Percentiles rank a stretch among this genome's conserved stretches.
Evolutionary conservation across 495 filamentous ascomycete species (phyloP).

Genomic region (Darksidea phi): DNA sequence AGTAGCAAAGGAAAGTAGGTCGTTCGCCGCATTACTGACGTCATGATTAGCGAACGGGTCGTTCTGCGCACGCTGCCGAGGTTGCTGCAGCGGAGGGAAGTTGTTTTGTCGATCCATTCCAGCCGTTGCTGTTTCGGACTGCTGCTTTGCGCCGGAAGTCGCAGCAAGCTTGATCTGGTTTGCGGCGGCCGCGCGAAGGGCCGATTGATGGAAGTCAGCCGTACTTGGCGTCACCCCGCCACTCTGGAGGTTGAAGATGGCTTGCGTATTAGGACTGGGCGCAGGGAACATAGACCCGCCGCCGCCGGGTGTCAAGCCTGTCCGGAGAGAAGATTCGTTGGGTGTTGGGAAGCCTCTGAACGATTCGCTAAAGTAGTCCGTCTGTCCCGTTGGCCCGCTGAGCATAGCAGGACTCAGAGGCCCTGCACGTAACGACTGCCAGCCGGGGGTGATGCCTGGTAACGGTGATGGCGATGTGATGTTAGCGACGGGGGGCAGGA

Average conservation of each 20-base stretch:
- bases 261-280: constrained; percentile 81
- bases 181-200: constrained; percentile 67
- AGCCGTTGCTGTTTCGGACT: constrained; percentile 40
- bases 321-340: constrained; percentile 92
- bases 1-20: constrained; percentile 85
- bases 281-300: constrained; percentile 97
- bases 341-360: constrained; percentile 88
- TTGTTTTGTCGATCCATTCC: constrained; percentile 48
- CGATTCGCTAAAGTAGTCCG: constrained; percentile 72
- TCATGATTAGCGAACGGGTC: constrained; percentile 80
- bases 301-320: constrained; percentile 89
- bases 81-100: constrained; percentile 43
- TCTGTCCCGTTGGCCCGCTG: constrained; percentile 72
- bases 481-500: constrained; percentile 85
- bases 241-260: constrained; percentile 74
- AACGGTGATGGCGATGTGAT: constrained; percentile 86
- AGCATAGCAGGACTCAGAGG: constrained; percentile 98
- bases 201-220: constrained; percentile 91
- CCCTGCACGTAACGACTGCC: constrained; percentile 88
- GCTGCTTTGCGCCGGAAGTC: constrained; percentile 51
- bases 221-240: constrained; percentile 85
- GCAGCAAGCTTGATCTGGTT: constrained; percentile 46
- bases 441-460: constrained; percentile 65
- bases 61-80: constrained; percentile 47
- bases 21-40: constrained; percentile 91